Evolutionary conservation across 2,329 filamentous ascomycete species (phyloP).

Genomic region (Simplicillium aogashimaense): DNA sequence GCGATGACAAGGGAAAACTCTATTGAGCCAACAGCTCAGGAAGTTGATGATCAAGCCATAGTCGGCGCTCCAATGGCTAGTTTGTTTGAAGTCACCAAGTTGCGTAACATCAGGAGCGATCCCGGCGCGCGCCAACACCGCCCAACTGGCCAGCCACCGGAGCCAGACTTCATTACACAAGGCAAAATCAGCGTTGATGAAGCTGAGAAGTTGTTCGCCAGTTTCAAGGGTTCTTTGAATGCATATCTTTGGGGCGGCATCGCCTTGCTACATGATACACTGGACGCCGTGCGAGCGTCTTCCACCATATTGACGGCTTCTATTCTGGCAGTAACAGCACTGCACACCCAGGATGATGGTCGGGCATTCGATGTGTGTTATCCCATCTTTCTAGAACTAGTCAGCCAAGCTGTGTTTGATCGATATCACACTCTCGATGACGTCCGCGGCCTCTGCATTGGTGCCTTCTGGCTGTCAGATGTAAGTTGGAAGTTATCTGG

Average conservation of each 20-base stretch:
- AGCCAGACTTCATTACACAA: conserved; percentile 18
- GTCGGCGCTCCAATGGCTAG: conserved; percentile 21
- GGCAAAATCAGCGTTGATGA: conserved; percentile 15
- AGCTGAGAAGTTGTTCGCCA: conserved; percentile 17
- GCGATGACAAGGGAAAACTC: conserved; percentile 23
- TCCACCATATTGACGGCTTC: conserved; percentile 18
- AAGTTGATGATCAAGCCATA: conserved; percentile 16
- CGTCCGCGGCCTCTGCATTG: conserved; percentile 50
- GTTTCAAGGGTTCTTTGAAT: conserved; percentile 18
- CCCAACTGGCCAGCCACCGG: conserved; percentile 6
- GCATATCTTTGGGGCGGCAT: conserved; percentile 22
- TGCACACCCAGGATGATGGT: conserved; percentile 22
- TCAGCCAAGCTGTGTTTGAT: conserved; percentile 48
- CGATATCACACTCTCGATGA: conserved; percentile 42
- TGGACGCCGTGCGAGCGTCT: conserved; percentile 16
- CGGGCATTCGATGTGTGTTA: conserved; percentile 45
- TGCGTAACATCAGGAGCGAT: conserved; percentile 21
- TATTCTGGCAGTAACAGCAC: conserved; percentile 21
- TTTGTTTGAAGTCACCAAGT: conserved; percentile 20
- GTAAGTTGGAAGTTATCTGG: conserved; percentile 46
- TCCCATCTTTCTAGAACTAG: conserved; percentile 45
- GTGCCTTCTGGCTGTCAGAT: conserved; percentile 55
- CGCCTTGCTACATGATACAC: conserved; percentile 16
- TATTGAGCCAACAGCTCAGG: conserved; percentile 12
- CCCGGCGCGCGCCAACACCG: conserved; percentile 10